Evolutionary conservation across 805 yeast species (phyloP), one percentile per base, ranked within the genome.

Genomic region (Saccharomyces jurei): DNA sequence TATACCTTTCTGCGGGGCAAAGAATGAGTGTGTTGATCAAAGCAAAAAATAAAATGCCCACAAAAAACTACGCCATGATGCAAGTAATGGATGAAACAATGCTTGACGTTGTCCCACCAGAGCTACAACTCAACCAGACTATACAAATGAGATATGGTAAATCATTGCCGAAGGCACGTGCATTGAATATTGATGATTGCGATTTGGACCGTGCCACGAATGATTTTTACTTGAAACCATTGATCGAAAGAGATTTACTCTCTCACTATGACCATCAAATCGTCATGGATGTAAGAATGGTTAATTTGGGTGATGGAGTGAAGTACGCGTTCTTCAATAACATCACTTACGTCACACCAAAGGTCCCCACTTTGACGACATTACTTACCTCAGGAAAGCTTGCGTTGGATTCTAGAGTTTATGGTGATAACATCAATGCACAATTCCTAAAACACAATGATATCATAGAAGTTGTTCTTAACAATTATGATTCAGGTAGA

Each of bases 1-100:
- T 86, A 30, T 84, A 86, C 63, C 63, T 87, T 41, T 78, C 92
- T 0, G 89, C 86, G 22, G 97, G 92, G 9, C 97, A 91, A 72
- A 76, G 97, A 65, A 81, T 86, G 65, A 77, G 88, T 44, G 85
- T 88, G 1, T 71, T 89, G 58, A 71, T 89, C 17, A 78, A 76
- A 41, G 79, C 94, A 6, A 82, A 82, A 64, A 48, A 56, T n/a
- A 30, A 54, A 2, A 54, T 56, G 11, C 58, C 76, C 21, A 65
- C 63, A 9, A 76, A 72, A 56, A 83, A 84, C 63, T 86, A 73
- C 65, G 79, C 86, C 3, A 73, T 87, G 54, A 79, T 84, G 77
- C 84, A 82, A 59, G 73, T 77, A 11, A 68, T 84, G 57, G 92
- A 86, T 68, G 74, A 73, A 52, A 74, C 77, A 1, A 86, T 87